Conservation (phyloP, 1,284 basidiomycete species). For the Cystobasidium sp. region DNA sequence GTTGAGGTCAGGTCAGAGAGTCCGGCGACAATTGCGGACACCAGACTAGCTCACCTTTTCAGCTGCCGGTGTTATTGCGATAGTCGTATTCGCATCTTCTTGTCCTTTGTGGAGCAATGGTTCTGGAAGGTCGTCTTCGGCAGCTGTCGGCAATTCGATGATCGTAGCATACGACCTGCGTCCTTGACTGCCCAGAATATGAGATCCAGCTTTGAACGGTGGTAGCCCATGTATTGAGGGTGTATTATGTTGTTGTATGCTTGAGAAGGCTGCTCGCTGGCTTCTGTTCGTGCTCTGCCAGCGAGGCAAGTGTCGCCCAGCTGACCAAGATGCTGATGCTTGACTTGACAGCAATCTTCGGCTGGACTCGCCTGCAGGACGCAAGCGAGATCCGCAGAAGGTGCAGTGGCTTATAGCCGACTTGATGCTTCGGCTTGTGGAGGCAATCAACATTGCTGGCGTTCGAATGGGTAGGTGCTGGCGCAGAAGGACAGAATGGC, state of each 20-base stretch:
- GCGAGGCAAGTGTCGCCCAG: constrained; percentile 6
- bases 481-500: not conserved
- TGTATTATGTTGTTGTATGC: not conserved
- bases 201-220: not conserved
- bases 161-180: constrained; percentile 37
- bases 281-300: constrained; percentile 10
- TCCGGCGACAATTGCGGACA: not conserved
- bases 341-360: constrained; percentile 14
- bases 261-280: constrained; percentile 9
- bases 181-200: not conserved
- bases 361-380: not conserved
- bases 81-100: constrained; percentile 22
- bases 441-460: not conserved
- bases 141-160: constrained; percentile 32
- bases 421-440: not conserved
- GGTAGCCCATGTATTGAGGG: not conserved
- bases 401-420: constrained; percentile 16
- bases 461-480: not conserved
- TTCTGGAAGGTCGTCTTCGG: constrained; percentile 43
- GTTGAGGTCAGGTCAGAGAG: not conserved
- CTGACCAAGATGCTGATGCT: constrained; percentile 10
- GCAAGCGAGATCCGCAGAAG: constrained; percentile 21
- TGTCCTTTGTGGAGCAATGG: constrained; percentile 26
- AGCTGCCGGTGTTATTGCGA: constrained; percentile 30
- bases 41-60: constrained; percentile 20